phyloP scores from a whole-genome alignment of 306 rosid species.

The Cucumis sativus region DNA sequence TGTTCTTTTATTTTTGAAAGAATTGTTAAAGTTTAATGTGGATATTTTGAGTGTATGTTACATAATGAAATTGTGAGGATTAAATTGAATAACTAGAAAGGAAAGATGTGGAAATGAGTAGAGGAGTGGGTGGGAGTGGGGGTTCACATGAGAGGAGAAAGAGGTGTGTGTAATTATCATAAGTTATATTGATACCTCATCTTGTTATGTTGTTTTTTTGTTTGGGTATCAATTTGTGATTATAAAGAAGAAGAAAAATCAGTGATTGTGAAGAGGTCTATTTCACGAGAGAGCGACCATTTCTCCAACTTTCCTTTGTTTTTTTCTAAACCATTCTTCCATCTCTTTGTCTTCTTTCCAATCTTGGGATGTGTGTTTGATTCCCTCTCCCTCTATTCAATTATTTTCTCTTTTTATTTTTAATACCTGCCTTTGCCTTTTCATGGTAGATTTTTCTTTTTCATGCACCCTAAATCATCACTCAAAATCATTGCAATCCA shows the following conservation, averaged over 20 bases:
- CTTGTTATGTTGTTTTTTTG: background rate
- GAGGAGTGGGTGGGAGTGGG: constrained; percentile 15
- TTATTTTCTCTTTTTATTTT: no score
- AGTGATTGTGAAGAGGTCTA: constrained; percentile 13
- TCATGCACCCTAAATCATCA: background rate
- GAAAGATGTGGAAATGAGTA: background rate
- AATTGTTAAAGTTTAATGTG: no score
- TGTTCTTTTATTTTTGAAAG: no score
- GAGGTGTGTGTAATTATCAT: background rate
- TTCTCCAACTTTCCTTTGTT: constrained; percentile 46
- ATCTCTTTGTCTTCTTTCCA: constrained; percentile 60
- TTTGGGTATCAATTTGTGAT: background rate
- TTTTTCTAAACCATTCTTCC: constrained; percentile 32
- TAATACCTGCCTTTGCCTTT: background rate
- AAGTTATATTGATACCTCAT: background rate
- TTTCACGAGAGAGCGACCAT: constrained; percentile 59
- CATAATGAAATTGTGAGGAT: no score
- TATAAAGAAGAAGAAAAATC: background rate
- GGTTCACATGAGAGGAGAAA: constrained; percentile 8
- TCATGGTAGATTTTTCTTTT: background rate
- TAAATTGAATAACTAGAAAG: no score
- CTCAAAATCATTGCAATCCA: background rate
- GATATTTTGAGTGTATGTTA: no score
- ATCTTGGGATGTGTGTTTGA: constrained; percentile 70
- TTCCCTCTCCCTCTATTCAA: constrained; percentile 3